Conservation (phyloP, 768 basidiomycete species). For the Inosperma sp. region DNA sequence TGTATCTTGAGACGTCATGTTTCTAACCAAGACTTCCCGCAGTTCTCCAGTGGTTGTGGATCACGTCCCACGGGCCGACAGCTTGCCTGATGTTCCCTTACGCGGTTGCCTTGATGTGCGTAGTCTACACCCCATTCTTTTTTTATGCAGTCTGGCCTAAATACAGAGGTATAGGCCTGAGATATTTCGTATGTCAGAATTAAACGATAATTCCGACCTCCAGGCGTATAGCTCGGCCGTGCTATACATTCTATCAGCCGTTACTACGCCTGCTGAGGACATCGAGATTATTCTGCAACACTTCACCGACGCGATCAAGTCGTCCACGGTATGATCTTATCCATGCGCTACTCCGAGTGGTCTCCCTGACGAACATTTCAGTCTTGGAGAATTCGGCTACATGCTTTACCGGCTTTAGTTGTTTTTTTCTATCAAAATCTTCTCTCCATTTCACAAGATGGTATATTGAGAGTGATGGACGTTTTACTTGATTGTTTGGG, state of each 20-base stretch:
- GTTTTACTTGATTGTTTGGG: conserved; percentile 77
- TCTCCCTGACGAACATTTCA: conserved; percentile 25
- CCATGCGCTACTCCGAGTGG: not conserved
- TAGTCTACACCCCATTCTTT: conserved; percentile 14
- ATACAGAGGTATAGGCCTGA: conserved; percentile 55
- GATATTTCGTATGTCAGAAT: conserved; percentile 84
- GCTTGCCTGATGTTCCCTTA: conserved; percentile 77
- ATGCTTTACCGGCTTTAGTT: conserved; percentile 82
- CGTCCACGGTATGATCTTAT: conserved; percentile 55
- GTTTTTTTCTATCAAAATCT: conserved; percentile 92
- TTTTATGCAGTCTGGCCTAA: conserved; percentile 7
- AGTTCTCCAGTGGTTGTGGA: conserved; percentile 81
- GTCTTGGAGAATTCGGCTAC: conserved; percentile 90
- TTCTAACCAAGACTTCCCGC: conserved; percentile 14
- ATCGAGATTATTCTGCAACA: conserved; percentile 55
- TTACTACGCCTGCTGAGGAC: conserved; percentile 67
- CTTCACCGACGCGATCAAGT: conserved; percentile 69
- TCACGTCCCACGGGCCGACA: conserved; percentile 67
- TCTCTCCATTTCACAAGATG: conserved; percentile 63
- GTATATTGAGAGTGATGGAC: conserved; percentile 72
- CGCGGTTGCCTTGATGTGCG: conserved; percentile 71
- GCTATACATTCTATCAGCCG: conserved; percentile 75
- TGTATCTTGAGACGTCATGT: conserved; percentile 1
- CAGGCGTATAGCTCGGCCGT: conserved; percentile 78
- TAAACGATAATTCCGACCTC: conserved; percentile 80